A percentile compares a stretch with the other conserved stretches of the same genome.
These are phyloP conservation scores for Penicillium canariense DNA, from an alignment of 495 filamentous ascomycete genomes.

Conservation along the genomic window DNA sequence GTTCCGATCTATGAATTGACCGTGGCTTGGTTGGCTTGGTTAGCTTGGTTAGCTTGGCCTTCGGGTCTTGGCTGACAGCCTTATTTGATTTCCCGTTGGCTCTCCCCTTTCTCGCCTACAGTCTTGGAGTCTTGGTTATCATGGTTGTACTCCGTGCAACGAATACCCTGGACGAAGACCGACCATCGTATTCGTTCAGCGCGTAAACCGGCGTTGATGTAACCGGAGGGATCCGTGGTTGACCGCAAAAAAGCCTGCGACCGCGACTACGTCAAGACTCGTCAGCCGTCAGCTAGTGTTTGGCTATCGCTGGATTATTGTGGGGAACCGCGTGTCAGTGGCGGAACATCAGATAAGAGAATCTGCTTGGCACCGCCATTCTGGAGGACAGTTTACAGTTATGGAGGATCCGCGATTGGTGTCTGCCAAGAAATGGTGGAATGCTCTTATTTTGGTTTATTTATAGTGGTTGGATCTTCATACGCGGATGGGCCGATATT, in stretches of 20 bases:
- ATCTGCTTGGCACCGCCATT: no score
- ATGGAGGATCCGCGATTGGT: no score
- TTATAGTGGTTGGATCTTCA: no score
- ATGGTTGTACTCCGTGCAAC: background rate
- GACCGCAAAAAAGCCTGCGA: background rate
- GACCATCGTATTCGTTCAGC: constrained; percentile 2
- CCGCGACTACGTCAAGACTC: background rate
- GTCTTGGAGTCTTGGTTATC: background rate
- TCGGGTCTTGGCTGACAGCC: background rate
- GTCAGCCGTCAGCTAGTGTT: background rate
- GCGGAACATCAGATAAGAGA: background rate
- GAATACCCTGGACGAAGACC: background rate
- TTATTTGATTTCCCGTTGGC: no score
- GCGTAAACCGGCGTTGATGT: background rate
- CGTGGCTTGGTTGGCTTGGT: background rate
- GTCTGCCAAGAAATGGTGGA: no score
- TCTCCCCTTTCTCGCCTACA: no score
- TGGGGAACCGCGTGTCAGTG: background rate
- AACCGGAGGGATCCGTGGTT: background rate
- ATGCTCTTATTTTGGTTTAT: no score
- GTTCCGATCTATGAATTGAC: background rate
- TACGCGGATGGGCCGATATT: no score
- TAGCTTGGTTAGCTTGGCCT: no score
- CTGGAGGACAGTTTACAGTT: no score
- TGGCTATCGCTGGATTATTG: background rate